phyloP scores from a whole-genome alignment of 805 yeast species.

The Schwanniomyces occidentalis region DNA sequence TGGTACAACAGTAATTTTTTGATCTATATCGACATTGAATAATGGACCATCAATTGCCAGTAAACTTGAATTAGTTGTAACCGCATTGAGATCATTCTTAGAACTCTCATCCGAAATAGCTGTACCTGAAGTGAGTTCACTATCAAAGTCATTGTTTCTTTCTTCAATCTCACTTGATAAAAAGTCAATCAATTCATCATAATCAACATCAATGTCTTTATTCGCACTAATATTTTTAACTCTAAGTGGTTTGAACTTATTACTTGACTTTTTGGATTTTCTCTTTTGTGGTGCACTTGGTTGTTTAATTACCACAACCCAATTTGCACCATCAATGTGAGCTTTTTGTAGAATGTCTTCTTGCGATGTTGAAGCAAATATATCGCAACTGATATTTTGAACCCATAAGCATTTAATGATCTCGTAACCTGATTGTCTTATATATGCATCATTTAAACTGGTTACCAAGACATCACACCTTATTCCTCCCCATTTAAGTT shows the following conservation, averaged over 20 bases:
- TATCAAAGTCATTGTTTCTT: constrained; percentile 15
- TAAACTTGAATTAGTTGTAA: constrained; percentile 6
- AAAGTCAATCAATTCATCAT: constrained; percentile 56
- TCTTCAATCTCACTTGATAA: constrained; percentile 28
- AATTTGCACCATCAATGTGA: constrained; percentile 65
- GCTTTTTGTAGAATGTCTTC: constrained; percentile 73
- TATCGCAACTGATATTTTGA: constrained; percentile 76
- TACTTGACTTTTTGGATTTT: constrained; percentile 18
- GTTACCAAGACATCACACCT: constrained; percentile 85
- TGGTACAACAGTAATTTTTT: constrained; percentile 65
- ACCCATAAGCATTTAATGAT: constrained; percentile 71
- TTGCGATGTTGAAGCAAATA: constrained; percentile 29
- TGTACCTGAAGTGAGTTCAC: background rate
- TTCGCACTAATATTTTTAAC: constrained; percentile 61
- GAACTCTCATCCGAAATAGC: constrained; percentile 4
- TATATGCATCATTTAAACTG: constrained; percentile 56
- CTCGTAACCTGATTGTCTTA: constrained; percentile 63
- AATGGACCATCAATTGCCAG: constrained; percentile 24
- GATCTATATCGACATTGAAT: constrained; percentile 39
- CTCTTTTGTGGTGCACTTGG: constrained; percentile 36
- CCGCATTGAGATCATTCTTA: constrained; percentile 8
- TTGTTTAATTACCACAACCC: constrained; percentile 79
- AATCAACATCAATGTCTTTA: constrained; percentile 70
- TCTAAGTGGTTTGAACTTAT: constrained; percentile 71
- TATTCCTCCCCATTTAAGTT: constrained; percentile 26